phyloP scores from a whole-genome alignment of 768 basidiomycete genomes.

The Mycena albidolilacea region DNA sequence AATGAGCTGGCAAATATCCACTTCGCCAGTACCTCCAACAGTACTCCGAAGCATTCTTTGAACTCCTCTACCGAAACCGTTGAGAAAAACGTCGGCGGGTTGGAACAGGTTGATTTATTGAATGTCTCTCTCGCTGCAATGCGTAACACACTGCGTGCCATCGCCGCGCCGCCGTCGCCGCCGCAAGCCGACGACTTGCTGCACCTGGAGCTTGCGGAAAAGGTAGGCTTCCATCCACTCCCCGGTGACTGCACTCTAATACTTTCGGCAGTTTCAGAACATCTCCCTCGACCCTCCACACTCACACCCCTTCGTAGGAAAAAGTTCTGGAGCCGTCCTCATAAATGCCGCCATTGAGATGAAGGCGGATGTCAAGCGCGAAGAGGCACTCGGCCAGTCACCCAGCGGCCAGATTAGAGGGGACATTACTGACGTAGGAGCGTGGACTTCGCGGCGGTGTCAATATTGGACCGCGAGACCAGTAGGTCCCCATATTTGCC shows the following conservation, averaged over 20 bases:
- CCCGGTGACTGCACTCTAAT: not conserved
- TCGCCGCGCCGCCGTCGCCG: slow-evolving; percentile 11
- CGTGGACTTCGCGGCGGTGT: slow-evolving; percentile 19
- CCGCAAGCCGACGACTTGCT: slow-evolving; percentile 19
- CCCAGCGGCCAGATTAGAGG: not conserved
- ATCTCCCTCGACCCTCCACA: not conserved
- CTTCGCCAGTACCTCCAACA: not conserved
- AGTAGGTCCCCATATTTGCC: not conserved
- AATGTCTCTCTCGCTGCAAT: slow-evolving; percentile 8
- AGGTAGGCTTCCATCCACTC: not conserved
- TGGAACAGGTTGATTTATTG: not conserved
- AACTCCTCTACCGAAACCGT: not conserved
- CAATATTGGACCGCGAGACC: slow-evolving; percentile 18
- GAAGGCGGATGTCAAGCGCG: slow-evolving; percentile 4
- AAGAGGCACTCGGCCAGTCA: not conserved
- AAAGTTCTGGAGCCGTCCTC: not conserved
- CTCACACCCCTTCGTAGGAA: slow-evolving; percentile 14
- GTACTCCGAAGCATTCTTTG: not conserved
- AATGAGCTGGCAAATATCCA: slow-evolving; percentile 6
- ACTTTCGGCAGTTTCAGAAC: not conserved
- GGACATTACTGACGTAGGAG: not conserved
- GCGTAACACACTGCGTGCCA: slow-evolving; percentile 9
- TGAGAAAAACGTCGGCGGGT: not conserved
- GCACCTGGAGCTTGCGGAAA: slow-evolving; percentile 14
- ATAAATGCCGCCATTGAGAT: slow-evolving; percentile 12